Evolutionary conservation across 495 filamentous ascomycete species (phyloP).

Genomic region (Penicillium crystallinum): DNA sequence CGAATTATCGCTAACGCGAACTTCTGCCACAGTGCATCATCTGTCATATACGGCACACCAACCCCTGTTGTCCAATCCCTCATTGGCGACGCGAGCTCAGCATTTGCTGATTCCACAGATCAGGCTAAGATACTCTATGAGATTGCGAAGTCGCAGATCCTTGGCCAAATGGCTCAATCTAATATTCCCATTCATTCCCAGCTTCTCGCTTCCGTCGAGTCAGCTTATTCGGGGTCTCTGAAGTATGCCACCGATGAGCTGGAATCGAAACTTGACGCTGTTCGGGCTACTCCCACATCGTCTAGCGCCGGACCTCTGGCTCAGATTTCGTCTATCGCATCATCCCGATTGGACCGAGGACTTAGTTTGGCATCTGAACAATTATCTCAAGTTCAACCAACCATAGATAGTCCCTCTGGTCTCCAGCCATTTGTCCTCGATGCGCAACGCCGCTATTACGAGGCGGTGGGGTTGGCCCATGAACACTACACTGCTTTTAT

Average conservation of each 20-base stretch:
- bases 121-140: conserved; percentile 60
- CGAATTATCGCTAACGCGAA: conserved; percentile 2
- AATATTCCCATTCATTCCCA: conserved; percentile 57
- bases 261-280: conserved; percentile 22
- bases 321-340: conserved; percentile 59
- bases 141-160: conserved; percentile 59
- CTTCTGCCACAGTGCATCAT: conserved; percentile 44
- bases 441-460: conserved; percentile 69
- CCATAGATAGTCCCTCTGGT: conserved; percentile 50
- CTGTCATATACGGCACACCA: conserved; percentile 48
- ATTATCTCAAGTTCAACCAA: conserved; percentile 53
- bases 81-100: conserved; percentile 32
- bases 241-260: conserved; percentile 55
- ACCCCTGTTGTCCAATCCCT: conserved; percentile 41
- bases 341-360: conserved; percentile 59
- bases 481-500: conserved; percentile 71
- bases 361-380: conserved; percentile 61
- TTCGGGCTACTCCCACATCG: conserved; percentile 30
- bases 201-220: conserved; percentile 62
- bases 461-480: conserved; percentile 70
- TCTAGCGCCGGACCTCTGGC: conserved; percentile 45
- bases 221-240: conserved; percentile 62
- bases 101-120: conserved; percentile 56
- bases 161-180: conserved; percentile 60
- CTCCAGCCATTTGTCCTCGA: conserved; percentile 53